A percentile compares a stretch with the other conserved stretches of the same genome.
These are phyloP conservation scores for Aegilops sharonensis DNA, from an alignment of 176 grass and related monocot species.

Conservation along the genomic window DNA sequence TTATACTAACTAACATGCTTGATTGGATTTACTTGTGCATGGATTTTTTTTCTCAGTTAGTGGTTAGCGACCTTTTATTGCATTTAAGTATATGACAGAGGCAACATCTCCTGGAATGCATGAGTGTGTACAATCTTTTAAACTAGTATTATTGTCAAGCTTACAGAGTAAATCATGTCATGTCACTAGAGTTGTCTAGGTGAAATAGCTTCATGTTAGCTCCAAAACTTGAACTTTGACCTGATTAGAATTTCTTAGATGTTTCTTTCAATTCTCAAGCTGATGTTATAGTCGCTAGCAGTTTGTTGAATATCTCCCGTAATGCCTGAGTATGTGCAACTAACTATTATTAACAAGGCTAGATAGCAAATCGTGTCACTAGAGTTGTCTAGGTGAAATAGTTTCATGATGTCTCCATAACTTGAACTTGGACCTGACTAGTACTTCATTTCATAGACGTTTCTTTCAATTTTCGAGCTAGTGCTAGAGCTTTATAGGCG, in stretches of 20 bases:
- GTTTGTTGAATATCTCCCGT: background rate
- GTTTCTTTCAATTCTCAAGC: background rate
- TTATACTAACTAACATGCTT: background rate
- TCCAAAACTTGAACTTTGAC: background rate
- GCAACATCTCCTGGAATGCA: background rate
- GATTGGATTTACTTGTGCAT: background rate
- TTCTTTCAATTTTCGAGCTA: background rate
- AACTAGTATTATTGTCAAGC: background rate
- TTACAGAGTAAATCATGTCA: background rate
- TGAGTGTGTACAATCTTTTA: background rate
- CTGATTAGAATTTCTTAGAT: constrained; percentile 5
- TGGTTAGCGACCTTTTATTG: background rate
- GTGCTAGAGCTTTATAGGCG: background rate
- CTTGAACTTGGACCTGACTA: background rate
- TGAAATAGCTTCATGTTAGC: constrained; percentile 12
- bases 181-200: background rate
- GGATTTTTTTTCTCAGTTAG: background rate
- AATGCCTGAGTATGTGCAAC: background rate
- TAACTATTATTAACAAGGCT: background rate
- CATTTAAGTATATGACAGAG: background rate
- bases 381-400: constrained; percentile 24
- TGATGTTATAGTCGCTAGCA: background rate
- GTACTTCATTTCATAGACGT: background rate
- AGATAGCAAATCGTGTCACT: background rate
- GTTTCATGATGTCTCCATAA: background rate